Evolutionary conservation across 768 basidiomycete genomes (phyloP).

Genomic region (Strobilomyces echinocephalus): DNA sequence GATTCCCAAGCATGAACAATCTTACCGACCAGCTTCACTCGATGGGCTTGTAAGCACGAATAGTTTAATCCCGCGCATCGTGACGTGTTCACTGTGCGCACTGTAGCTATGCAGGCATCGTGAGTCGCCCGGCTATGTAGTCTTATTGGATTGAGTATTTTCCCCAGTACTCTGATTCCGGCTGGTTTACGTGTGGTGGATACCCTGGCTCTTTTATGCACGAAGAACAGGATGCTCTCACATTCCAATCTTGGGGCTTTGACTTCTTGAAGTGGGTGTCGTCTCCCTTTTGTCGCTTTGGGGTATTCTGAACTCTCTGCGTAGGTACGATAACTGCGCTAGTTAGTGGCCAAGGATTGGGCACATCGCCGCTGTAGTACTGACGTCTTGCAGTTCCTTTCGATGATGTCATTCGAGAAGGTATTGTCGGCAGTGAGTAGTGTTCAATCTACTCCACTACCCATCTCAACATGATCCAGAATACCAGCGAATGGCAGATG

Average conservation of each 20-base stretch:
- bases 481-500: slow-evolving; percentile 55
- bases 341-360: slow-evolving; percentile 28
- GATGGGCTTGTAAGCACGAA: slow-evolving; percentile 47
- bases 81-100: slow-evolving; percentile 2
- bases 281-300: neutral
- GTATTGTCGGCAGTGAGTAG: slow-evolving; percentile 47
- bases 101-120: slow-evolving; percentile 55
- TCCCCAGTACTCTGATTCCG: slow-evolving; percentile 57
- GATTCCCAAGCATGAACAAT: slow-evolving; percentile 54
- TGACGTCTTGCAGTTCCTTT: slow-evolving; percentile 42
- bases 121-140: slow-evolving; percentile 25
- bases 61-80: neutral
- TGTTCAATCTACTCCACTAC: neutral
- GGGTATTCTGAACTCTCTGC: neutral
- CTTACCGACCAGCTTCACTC: slow-evolving; percentile 50
- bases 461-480: slow-evolving; percentile 32
- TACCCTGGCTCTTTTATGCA: slow-evolving; percentile 62
- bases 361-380: neutral
- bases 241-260: slow-evolving; percentile 60
- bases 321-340: slow-evolving; percentile 58
- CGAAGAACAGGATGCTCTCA: slow-evolving; percentile 54
- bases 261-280: slow-evolving; percentile 54
- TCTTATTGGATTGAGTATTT: neutral
- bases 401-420: slow-evolving; percentile 49
- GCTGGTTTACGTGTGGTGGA: slow-evolving; percentile 59